Base-by-base conservation (phyloP, 1,284 basidiomycete species). In the Amylostereum areolatum region DNA sequence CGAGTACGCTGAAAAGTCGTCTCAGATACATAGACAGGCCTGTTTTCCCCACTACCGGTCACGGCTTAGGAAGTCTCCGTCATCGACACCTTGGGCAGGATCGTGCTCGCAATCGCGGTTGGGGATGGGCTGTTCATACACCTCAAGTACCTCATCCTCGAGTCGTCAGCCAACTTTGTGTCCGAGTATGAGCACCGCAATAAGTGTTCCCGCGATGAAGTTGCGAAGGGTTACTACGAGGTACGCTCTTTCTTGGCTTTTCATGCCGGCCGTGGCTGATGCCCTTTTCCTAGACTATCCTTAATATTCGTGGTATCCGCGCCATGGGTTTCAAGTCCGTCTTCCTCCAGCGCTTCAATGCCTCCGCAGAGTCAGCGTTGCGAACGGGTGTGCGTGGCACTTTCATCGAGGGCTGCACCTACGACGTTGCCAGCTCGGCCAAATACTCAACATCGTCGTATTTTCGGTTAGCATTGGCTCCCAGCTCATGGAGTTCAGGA, bases 391-490 rank as follows among this genome's bases (percentile, higher is more conserved):
- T 88, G 49, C 75, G 75, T 10, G 85, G 90, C 9, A 92, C 89
- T 1, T 88, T 91, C 59, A 78, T 89, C 27, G 83, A 92, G 55
- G 92, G 93, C 4, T 83, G 90, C 59, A 89, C 90, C 0, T 84
- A 83, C 52, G 92, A 91, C 18, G 72, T 93, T 18, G 81, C 85
- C 5, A 87, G 83, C 46, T 85, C 84, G 78, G 96, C 42, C 80
- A 93, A 66, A 88, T 91, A 27, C 82, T 97, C 63, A 89, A 95
- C 53, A 75, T 98, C 50, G 87, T 98, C 50, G 83, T 98, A 35
- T 97, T 98, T 71, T 86, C 89, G 5, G 84, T 98, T 53, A 91
- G 92, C 2, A 96, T 97, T 55, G 91, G 92, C 1, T 83, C 86
- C 28, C 90, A 93, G 64, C 77, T 94, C 56, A 84, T 97, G 78